A percentile compares a stretch with the other conserved stretches of the same genome.
phyloP scores from a whole-genome alignment of 208 protist species.

The Trypanosoma grayi region DNA sequence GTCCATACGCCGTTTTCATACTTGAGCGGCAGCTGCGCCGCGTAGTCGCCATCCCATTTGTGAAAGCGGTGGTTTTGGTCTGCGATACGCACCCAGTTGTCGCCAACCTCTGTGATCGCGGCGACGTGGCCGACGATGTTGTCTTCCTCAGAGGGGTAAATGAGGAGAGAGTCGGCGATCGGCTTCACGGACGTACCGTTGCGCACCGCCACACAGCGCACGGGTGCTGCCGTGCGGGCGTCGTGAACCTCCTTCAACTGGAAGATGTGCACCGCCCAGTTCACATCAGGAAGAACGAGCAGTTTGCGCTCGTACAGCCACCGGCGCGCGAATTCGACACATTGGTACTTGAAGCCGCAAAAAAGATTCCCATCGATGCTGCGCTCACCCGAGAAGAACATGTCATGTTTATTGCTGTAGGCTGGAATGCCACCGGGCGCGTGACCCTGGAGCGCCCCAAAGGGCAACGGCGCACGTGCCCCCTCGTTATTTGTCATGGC shows the following conservation, averaged over 20 bases:
- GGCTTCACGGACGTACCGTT: constrained; percentile 66
- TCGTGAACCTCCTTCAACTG: constrained; percentile 59
- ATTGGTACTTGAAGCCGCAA: constrained; percentile 90
- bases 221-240: constrained; percentile 46
- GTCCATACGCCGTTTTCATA: constrained; percentile 58
- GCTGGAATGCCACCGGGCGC: constrained; percentile 71
- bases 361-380: constrained; percentile 74
- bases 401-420: constrained; percentile 88
- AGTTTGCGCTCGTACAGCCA: constrained; percentile 80
- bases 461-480: constrained; percentile 31
- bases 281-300: constrained; percentile 75
- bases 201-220: constrained; percentile 45
- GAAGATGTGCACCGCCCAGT: constrained; percentile 84
- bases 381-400: constrained; percentile 85
- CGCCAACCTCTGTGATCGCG: constrained; percentile 82
- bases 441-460: constrained; percentile 73
- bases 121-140: constrained; percentile 73
- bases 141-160: constrained; percentile 58
- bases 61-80: constrained; percentile 88
- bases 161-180: constrained; percentile 69
- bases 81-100: constrained; percentile 77
- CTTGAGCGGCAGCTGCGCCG: constrained; percentile 52
- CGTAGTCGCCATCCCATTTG: constrained; percentile 68
- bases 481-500: background rate
- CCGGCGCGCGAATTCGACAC: constrained; percentile 86